Evolutionary conservation across 2,329 filamentous ascomycete genomes (phyloP).

Genomic region (Alternaria tenuissima): DNA sequence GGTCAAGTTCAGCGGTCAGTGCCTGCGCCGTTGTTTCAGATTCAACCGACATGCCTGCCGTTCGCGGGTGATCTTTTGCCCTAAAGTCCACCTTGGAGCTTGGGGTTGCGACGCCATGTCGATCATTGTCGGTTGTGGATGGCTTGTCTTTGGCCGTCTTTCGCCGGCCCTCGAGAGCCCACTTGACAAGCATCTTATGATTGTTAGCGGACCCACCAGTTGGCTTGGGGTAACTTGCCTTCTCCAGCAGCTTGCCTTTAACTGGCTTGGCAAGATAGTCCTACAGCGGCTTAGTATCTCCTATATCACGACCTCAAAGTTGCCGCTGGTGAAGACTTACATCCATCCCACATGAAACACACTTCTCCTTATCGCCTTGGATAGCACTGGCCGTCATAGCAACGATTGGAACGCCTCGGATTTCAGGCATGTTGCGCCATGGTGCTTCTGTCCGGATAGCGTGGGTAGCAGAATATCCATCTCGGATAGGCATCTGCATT

Average conservation of each 20-base stretch:
- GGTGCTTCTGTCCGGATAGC: conserved; percentile 73
- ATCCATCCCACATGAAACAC: conserved; percentile 76
- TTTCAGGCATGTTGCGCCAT: conserved; percentile 65
- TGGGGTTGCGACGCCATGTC: conserved; percentile 27
- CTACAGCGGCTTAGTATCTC: conserved; percentile 33
- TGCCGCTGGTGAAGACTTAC: conserved; percentile 31
- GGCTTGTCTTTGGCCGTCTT: conserved; percentile 40
- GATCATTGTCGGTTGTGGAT: conserved; percentile 41
- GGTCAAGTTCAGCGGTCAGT: conserved; percentile 48
- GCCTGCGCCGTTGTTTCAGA: conserved; percentile 49
- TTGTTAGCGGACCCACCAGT: conserved; percentile 24
- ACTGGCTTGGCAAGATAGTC: conserved; percentile 63
- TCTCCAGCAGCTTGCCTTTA: conserved; percentile 72
- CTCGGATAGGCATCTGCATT: conserved; percentile 62
- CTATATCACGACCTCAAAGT: conserved; percentile 16
- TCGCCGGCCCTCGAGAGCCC: conserved; percentile 62
- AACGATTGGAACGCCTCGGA: conserved; percentile 73
- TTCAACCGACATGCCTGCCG: conserved; percentile 32
- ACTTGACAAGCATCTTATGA: conserved; percentile 68
- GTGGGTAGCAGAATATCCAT: conserved; percentile 80
- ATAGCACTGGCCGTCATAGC: conserved; percentile 85
- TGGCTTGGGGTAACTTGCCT: conserved; percentile 30
- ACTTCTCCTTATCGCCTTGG: conserved; percentile 78
- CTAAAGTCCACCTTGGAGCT: conserved; percentile 27
- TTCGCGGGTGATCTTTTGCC: conserved; percentile 41